Conservation (phyloP, 129 eudicot genomes). For the Mikania micrantha region DNA sequence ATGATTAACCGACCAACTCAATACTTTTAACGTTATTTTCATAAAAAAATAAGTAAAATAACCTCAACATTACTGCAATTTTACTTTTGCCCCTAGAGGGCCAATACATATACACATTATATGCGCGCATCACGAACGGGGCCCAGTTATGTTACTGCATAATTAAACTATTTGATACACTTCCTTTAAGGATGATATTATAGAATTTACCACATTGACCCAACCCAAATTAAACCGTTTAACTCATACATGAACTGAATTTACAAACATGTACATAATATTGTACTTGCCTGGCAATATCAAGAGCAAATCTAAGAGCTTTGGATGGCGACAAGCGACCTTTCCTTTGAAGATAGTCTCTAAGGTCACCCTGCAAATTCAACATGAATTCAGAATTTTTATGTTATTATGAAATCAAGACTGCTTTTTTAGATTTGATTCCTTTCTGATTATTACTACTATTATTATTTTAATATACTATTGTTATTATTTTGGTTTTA, state of each 20-base stretch:
- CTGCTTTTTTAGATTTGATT: not conserved
- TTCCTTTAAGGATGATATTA: not conserved
- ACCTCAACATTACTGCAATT: too few species aligned
- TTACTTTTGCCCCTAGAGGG: too few species aligned
- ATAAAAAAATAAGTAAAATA: too few species aligned
- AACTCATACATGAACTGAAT: not conserved
- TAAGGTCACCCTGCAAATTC: slow-evolving; percentile 76
- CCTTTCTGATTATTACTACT: too few species aligned
- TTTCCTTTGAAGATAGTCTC: slow-evolving; percentile 71
- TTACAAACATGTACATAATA: not conserved
- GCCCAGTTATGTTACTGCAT: not conserved
- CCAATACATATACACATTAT: too few species aligned
- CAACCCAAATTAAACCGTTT: not conserved
- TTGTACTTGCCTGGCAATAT: slow-evolving; percentile 81
- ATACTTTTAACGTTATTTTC: too few species aligned
- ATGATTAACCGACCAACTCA: too few species aligned
- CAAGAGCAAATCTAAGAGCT: slow-evolving; percentile 79
- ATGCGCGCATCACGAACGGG: too few species aligned
- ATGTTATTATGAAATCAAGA: not conserved
- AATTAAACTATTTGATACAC: not conserved
- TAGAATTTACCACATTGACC: not conserved
- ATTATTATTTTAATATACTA: too few species aligned
- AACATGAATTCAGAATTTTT: not conserved
- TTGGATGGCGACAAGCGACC: slow-evolving; percentile 77
- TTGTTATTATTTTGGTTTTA: too few species aligned